A percentile compares a stretch with the other conserved stretches of the same genome.
Conservation (phyloP, 2,329 filamentous ascomycete species). For the Kalmusia sp. region DNA sequence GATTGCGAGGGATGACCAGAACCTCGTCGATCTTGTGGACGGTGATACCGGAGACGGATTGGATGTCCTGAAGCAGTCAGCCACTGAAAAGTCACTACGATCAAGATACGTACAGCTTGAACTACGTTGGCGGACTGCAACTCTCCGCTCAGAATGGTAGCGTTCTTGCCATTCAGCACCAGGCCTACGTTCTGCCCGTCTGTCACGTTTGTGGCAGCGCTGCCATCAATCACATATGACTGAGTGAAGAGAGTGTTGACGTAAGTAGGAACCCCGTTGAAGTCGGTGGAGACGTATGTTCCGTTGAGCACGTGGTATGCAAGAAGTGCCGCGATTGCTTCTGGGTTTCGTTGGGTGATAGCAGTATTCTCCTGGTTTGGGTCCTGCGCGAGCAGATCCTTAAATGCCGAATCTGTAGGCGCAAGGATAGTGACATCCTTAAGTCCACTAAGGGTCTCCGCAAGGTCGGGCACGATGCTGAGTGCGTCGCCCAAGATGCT, state of each 20-base stretch:
- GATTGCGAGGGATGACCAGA: background rate
- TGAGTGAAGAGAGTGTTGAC: background rate
- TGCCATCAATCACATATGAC: background rate
- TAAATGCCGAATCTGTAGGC: background rate
- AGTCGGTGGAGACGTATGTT: slow-evolving; percentile 2
- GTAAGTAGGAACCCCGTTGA: background rate
- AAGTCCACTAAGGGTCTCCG: background rate
- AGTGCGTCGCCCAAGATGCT: background rate
- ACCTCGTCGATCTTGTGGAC: slow-evolving; percentile 12
- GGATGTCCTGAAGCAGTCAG: background rate
- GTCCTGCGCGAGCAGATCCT: background rate
- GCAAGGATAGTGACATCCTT: slow-evolving; percentile 4
- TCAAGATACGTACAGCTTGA: slow-evolving; percentile 6
- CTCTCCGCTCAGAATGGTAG: slow-evolving; percentile 3
- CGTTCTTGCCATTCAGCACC: background rate
- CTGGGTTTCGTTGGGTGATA: background rate
- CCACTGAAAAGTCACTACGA: background rate
- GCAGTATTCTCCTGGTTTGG: background rate
- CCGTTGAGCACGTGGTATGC: slow-evolving; percentile 6
- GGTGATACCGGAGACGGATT: background rate
- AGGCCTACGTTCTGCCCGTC: slow-evolving; percentile 2
- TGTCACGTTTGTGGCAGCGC: background rate
- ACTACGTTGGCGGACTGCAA: background rate
- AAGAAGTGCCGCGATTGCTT: background rate
- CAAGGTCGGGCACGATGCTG: background rate